Base-by-base conservation (phyloP, 164 flowering plant genomes). In the Buxus sempervirens region DNA sequence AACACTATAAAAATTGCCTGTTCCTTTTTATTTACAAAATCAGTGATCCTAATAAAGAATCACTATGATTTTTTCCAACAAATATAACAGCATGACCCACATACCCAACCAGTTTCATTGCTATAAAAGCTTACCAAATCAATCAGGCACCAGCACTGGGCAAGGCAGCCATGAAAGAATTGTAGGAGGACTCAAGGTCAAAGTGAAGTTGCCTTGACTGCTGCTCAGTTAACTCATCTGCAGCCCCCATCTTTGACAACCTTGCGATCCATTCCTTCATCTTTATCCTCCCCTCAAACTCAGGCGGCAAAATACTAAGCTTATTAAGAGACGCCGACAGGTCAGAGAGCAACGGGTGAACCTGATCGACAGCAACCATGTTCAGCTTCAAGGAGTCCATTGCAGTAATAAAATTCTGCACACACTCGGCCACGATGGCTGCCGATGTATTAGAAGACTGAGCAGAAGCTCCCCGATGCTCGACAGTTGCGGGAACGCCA, bases 221-320 rank as follows among this genome's bases (percentile, higher is more conserved):
- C 86, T 92, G 96, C 67, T 90, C 97, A 0, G 98, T 90, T 65
- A 92, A 76, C 87, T 95, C 97, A 70, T 92, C 98, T 0, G 98
- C 90, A 16, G 96, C 97, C 4, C 97, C 92, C 97, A 95, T 95
- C 85, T 86, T 95, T 0, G 97, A 74, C 66, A 95, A 67, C 82
- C 86, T 83, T 18, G 73, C 71, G 55, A 92, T 84, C 98, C 98
- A 95, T 69, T 92, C 98, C 78, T 77, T 90, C 92, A 87, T 84
- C 84, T 95, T 95, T 25, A 72, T 79, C 84, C 80, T 88, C 68
- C 98, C 98, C 74, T 92, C 96, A 38, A 86, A 90, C 56, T 95
- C 97, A 0, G 86, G 77, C 0, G 95, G 90, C 79, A 93, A 60
- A 36, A 90, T 82, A 9, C 72, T 76, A 58, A 90, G 82, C 84